Evolutionary conservation across 1,139 yeast species (phyloP), one percentile per base, ranked within the genome.

Genomic region (Yamadazyma conglobata): DNA sequence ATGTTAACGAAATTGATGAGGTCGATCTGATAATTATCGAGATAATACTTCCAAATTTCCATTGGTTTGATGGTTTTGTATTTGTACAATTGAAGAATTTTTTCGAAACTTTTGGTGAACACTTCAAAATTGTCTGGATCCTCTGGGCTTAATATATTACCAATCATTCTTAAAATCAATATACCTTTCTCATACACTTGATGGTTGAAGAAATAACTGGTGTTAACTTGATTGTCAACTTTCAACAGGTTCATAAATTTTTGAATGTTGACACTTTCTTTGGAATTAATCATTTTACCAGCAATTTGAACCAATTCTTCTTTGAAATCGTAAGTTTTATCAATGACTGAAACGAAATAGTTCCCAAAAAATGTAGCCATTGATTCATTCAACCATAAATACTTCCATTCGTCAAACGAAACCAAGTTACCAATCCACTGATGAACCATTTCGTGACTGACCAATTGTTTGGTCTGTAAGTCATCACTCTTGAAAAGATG

Each of bases 361-460:
- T 72, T 66, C 1, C 83, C 82, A 31, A 75, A 63, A 70, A 77
- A 77, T 0, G 89, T 80, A 0, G 91, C 89, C 57, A 82, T 77
- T 2, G 85, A 60, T 56, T 83, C 93, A 44, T 81, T 80, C 38
- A 83, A 60, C 89, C 91, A 81, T 24, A 82, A 58, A 44, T 71
- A 64, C 31, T 67, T 69, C 82, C 87, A 82, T 19, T 73, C 71
- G 33, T 78, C 82, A 45, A 81, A 80, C 0, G 84, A 64, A 1
- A 81, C 68, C 43, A 65, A 60, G 43, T 82, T 77, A 3, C 91
- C 91, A 28, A 83, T 56, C 86, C 87, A 83, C 56, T 82, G 89
- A 49, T 83, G 93, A 14, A 80, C 77, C 39, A 82, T 50, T 50
- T 82, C 88, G 49, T 83, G 93, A 2, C 76, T 77, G 6, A 83